These are phyloP conservation scores for Angomonas deanei DNA, from an alignment of 208 protist genomes.

Conservation along the genomic window DNA sequence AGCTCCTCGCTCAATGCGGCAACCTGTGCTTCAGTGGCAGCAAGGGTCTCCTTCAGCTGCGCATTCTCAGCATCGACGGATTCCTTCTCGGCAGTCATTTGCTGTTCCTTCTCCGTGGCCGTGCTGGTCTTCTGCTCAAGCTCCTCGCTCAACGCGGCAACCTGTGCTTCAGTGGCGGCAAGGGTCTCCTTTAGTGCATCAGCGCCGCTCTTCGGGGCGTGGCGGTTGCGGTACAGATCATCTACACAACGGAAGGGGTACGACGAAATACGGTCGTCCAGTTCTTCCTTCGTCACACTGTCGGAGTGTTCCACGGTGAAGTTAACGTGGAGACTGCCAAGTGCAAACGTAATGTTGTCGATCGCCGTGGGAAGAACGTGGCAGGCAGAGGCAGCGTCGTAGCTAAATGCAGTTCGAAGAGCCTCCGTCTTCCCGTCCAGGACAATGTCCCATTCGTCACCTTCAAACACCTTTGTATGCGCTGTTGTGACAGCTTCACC, in stretches of 20 bases:
- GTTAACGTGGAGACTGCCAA: slow-evolving; percentile 11
- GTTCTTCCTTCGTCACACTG: slow-evolving; percentile 10
- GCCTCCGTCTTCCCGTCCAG: slow-evolving; percentile 15
- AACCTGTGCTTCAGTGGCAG: slow-evolving; percentile 5
- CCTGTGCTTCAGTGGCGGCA: too few species aligned
- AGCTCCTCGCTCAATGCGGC: slow-evolving; percentile 14
- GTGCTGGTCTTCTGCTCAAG: too few species aligned
- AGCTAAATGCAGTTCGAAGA: slow-evolving; percentile 14
- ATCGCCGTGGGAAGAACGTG: slow-evolving; percentile 12
- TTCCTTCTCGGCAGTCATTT: not conserved
- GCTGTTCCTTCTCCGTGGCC: too few species aligned
- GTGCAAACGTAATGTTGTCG: slow-evolving; percentile 8
- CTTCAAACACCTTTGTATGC: slow-evolving; percentile 22
- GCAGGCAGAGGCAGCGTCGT: slow-evolving; percentile 17
- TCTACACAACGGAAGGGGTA: slow-evolving; percentile 22
- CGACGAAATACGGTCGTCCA: slow-evolving; percentile 12
- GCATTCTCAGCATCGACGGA: too few species aligned
- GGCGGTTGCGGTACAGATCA: slow-evolving; percentile 15
- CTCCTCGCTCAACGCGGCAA: too few species aligned
- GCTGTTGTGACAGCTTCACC: not conserved
- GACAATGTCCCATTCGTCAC: slow-evolving; percentile 17
- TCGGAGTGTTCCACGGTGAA: slow-evolving; percentile 19
- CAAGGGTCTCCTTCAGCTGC: not conserved
- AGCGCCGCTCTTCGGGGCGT: slow-evolving; percentile 9
- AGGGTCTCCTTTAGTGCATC: slow-evolving; percentile 16